Base-by-base conservation (phyloP, 345 rosid species). In the Eucalyptus polybractea region DNA sequence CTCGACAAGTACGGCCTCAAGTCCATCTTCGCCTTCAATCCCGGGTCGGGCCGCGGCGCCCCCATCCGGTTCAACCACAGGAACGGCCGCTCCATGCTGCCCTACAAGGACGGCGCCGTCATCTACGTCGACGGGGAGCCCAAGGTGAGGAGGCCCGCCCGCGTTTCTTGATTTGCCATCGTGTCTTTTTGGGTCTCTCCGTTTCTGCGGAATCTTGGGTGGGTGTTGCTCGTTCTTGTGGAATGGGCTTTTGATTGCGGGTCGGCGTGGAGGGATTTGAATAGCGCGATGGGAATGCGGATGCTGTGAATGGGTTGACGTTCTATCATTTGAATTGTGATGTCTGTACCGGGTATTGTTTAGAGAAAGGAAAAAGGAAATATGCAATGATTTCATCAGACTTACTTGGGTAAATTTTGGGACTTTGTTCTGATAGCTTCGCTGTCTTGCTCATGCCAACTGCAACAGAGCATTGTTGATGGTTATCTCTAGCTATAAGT, bases 71-170 rank as follows among this genome's bases (percentile, higher is more conserved):
- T 95, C 88, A 93, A 94, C 90, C 92, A 89, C 27, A 93, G 96
- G 94, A 97, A 96, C 87, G 99, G 99, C 14, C 93, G 97, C 91
- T 98, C 99, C 86, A 45, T 97, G 87, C 90, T 97, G 11, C 90
- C 93, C 6, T 98, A 97, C 90, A 92, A 89, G 90, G 99, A 96
- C 87, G 99, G 98, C 87, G 93, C 98, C 50, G 93, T 93, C 42
- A 88, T 95, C 81, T 88, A 94, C 93, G 88, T 98, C 17, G 99
- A 98, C 90, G 99, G 99, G 51, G 99, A 96, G 91, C 99, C 96
- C 31, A 91, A 93, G 98, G 99, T 97, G 45, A 54, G 31, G 47
- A 19, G 58, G 14, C 44, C 29, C 27, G 5, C 88, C 6, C 2
- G 69, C 40, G 16, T 40, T 40, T 76, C 85, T 40, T 76, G 85